A percentile compares a stretch with the other conserved stretches of the same genome.
These are phyloP conservation scores for Xerophyta viscosa DNA, from an alignment of 106 monocot species.

Conservation along the genomic window DNA sequence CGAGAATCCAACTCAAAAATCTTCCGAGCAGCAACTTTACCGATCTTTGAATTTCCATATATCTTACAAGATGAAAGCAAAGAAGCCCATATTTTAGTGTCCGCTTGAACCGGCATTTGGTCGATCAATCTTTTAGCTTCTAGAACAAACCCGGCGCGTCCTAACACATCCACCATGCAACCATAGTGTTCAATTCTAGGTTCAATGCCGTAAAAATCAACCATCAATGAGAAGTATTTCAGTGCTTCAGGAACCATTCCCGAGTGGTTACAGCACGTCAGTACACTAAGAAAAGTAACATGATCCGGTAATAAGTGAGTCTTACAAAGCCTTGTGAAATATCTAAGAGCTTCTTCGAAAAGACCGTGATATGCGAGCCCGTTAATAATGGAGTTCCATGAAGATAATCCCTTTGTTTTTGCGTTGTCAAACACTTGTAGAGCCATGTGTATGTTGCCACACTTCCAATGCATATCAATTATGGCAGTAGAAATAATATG, in stretches of 20 bases:
- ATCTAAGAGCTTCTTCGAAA: constrained; percentile 18
- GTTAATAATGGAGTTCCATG: constrained; percentile 54
- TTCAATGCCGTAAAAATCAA: constrained; percentile 11
- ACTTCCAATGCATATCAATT: constrained; percentile 64
- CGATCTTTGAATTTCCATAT: constrained; percentile 21
- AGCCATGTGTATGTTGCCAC: constrained; percentile 44
- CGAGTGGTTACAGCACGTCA: constrained; percentile 41
- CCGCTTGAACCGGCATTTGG: constrained; percentile 34
- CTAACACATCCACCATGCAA: constrained; percentile 48
- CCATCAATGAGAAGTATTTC: constrained; percentile 29
- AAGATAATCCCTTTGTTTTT: constrained; percentile 11
- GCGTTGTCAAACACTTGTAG: constrained; percentile 25
- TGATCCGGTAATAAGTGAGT: constrained; percentile 21
- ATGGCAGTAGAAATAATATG: constrained; percentile 35
- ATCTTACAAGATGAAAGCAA: constrained; percentile 32
- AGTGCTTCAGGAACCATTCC: constrained; percentile 37
- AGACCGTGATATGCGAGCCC: constrained; percentile 33
- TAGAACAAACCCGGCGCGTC: constrained; percentile 32
- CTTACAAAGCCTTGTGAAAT: constrained; percentile 24
- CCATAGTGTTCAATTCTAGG: constrained; percentile 48
- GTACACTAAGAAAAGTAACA: constrained; percentile 43
- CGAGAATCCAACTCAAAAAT: constrained; percentile 22
- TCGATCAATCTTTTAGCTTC: constrained; percentile 43
- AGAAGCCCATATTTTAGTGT: constrained; percentile 40
- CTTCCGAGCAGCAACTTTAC: constrained; percentile 5